Percentiles rank a stretch among this genome's conserved stretches.
Evolutionary conservation across 2,329 filamentous ascomycete species (phyloP).

Genomic region (Aspergillus fumigatiaffinis): DNA sequence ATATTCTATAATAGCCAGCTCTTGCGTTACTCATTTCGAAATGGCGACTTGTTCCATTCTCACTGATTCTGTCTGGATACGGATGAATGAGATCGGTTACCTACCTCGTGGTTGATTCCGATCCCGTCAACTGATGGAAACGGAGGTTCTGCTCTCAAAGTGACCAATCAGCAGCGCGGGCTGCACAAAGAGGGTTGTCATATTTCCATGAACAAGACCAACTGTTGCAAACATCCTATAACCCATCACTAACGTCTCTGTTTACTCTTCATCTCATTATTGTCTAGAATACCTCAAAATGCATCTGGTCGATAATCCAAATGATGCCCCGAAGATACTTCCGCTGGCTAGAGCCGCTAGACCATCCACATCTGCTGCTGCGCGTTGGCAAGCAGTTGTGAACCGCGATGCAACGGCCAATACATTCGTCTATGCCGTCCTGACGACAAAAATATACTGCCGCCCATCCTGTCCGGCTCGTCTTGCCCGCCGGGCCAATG

Average conservation of each 20-base stretch:
- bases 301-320: not conserved
- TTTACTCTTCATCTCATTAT: not conserved
- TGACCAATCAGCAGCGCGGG: conserved; percentile 29
- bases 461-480: conserved; percentile 54
- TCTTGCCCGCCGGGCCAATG: conserved; percentile 55
- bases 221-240: not conserved
- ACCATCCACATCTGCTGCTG: conserved; percentile 23
- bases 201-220: not conserved
- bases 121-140: not conserved
- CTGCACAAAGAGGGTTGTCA: not conserved
- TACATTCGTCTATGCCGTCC: conserved; percentile 55
- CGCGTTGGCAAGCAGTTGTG: conserved; percentile 44
- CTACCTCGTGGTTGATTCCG: no score
- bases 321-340: conserved; percentile 17
- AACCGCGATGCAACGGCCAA: conserved; percentile 43
- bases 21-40: not conserved
- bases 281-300: conserved; percentile 5
- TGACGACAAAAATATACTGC: conserved; percentile 55
- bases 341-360: conserved; percentile 14
- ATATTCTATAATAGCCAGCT: not conserved
- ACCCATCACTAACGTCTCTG: not conserved
- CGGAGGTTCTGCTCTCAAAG: conserved; percentile 25
- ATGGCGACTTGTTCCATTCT: not conserved
- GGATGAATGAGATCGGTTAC: not conserved
- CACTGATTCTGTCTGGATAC: not conserved